Conservation (phyloP, 169 alveolate species). For the Cryptosporidium muris region DNA sequence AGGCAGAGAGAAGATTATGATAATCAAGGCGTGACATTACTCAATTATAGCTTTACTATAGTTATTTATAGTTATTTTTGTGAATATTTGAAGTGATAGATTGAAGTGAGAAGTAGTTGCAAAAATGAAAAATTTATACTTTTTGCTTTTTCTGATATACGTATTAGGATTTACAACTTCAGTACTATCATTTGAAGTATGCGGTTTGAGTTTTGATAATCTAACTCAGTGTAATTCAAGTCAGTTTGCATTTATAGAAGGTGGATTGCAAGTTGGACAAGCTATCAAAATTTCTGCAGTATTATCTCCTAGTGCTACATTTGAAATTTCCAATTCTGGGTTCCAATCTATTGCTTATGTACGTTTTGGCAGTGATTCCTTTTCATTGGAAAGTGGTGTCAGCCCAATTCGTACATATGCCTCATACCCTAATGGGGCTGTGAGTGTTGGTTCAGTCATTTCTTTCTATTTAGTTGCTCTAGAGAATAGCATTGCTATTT, state of each 20-base stretch:
- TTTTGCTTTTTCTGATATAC: too few relatives aligned
- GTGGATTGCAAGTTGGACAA: conserved; percentile 55
- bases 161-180: background rate
- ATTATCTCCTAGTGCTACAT: conserved; percentile 37
- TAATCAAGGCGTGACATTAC: too few relatives aligned
- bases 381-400: conserved; percentile 29
- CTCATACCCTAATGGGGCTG: conserved; percentile 13
- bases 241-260: conserved; percentile 31
- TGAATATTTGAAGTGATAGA: too few relatives aligned
- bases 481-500: conserved; percentile 35
- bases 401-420: conserved; percentile 54
- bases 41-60: too few relatives aligned
- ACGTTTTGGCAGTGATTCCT: conserved; percentile 44
- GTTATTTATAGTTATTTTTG: too few relatives aligned
- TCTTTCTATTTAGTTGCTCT: conserved; percentile 64
- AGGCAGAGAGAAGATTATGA: too few relatives aligned
- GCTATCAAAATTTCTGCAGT: conserved; percentile 48
- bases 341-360: conserved; percentile 60
- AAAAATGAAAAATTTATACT: too few relatives aligned
- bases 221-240: conserved; percentile 13
- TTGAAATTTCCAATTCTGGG: conserved; percentile 54
- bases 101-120: too few relatives aligned
- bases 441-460: conserved; percentile 27
- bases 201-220: conserved; percentile 2
- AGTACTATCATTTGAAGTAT: conserved; percentile 12